Conservation (phyloP, 805 yeast species). For the Candida ulmi region DNA sequence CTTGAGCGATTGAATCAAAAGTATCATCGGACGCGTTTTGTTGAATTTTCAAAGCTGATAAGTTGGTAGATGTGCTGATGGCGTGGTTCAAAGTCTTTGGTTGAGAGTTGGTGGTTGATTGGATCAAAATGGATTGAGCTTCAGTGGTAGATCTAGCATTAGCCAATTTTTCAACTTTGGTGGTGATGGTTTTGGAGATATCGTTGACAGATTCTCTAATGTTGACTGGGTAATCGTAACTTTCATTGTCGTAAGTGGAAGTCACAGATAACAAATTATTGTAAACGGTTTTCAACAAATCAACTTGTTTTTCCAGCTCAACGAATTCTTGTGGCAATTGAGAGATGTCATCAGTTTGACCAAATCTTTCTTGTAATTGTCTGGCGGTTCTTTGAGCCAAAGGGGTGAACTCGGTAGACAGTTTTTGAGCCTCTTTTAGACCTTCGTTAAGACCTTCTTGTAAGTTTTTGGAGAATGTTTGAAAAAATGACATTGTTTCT, state of each 20-base stretch:
- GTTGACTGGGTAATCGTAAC: constrained; percentile 79
- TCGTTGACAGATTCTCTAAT: constrained; percentile 69
- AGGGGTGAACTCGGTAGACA: constrained; percentile 56
- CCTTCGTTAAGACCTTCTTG: constrained; percentile 23
- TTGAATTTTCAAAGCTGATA: constrained; percentile 26
- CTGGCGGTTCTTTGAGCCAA: constrained; percentile 79
- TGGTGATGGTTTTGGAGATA: constrained; percentile 58
- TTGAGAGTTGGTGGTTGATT: constrained; percentile 41
- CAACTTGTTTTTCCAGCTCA: constrained; percentile 67
- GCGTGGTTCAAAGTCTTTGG: constrained; percentile 86
- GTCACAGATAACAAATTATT: constrained; percentile 49
- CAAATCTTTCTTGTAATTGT: constrained; percentile 71
- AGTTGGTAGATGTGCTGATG: constrained; percentile 67
- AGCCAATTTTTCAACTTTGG: constrained; percentile 60
- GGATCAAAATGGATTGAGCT: constrained; percentile 67
- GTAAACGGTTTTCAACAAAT: constrained; percentile 65
- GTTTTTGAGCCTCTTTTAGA: constrained; percentile 37
- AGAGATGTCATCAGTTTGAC: constrained; percentile 76
- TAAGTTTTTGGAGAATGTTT: constrained; percentile 25
- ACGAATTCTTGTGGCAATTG: constrained; percentile 80
- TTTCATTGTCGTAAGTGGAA: constrained; percentile 59
- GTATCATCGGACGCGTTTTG: constrained; percentile 30
- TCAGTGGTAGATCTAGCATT: constrained; percentile 75
- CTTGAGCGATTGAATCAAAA: constrained; percentile 51
- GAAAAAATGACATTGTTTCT: constrained; percentile 23